These are phyloP conservation scores for Asclepias syriaca DNA, from an alignment of 257 asterid genomes.

Conservation along the genomic window DNA sequence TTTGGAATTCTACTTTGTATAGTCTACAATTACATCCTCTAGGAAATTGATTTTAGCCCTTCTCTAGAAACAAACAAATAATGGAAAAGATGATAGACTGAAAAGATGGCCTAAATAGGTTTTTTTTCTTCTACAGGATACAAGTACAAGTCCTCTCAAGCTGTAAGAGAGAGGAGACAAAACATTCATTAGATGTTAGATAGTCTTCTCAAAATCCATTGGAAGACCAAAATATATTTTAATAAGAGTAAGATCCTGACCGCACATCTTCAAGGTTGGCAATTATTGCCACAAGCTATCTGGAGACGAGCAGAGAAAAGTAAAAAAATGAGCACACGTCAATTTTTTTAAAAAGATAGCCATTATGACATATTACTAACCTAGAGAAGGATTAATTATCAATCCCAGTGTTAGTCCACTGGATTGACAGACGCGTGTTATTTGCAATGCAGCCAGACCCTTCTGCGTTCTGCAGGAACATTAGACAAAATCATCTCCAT, in stretches of 20 bases:
- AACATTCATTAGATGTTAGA: background rate
- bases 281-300: constrained; percentile 10
- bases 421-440: constrained; percentile 15
- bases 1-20: constrained; percentile 1
- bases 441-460: constrained; percentile 16
- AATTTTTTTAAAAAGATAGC: background rate
- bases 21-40: constrained; percentile 6
- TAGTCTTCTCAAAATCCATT: constrained; percentile 10
- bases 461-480: constrained; percentile 7
- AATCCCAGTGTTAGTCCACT: constrained; percentile 18
- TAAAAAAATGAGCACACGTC: background rate
- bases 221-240: constrained; percentile 4
- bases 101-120: constrained; percentile 3
- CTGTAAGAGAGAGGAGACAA: background rate
- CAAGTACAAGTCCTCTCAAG: background rate
- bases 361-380: constrained; percentile 27
- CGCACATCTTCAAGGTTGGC: background rate
- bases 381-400: constrained; percentile 27
- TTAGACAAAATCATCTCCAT: constrained; percentile 9
- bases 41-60: constrained; percentile 1
- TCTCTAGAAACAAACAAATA: background rate
- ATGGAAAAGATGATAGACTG: background rate
- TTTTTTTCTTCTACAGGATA: background rate
- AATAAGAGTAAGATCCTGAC: constrained; percentile 2
- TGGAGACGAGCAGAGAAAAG: background rate